These are phyloP conservation scores for Naegleria lovaniensis DNA, from an alignment of 208 protist species.

Conservation along the genomic window DNA sequence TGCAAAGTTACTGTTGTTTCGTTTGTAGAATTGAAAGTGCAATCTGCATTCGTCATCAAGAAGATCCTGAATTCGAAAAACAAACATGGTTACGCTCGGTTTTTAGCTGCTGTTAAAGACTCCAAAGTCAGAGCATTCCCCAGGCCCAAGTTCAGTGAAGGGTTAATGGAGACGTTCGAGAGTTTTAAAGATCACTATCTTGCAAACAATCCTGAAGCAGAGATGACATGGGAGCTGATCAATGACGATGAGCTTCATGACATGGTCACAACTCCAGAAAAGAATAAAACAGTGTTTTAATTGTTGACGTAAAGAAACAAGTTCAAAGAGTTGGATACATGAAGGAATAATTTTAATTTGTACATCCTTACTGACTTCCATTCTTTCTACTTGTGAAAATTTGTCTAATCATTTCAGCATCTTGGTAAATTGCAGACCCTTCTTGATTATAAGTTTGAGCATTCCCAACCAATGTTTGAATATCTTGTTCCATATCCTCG, in stretches of 20 bases:
- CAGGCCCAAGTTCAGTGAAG: neutral
- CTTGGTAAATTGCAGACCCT: neutral
- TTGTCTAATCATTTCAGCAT: neutral
- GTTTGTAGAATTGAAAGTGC: neutral
- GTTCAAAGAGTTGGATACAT: too few relatives aligned
- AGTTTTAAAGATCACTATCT: neutral
- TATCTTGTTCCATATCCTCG: slow-evolving; percentile 22
- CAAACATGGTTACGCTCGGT: neutral
- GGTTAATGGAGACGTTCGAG: neutral
- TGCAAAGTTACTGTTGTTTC: neutral
- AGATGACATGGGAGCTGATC: neutral
- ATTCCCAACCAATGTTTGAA: neutral
- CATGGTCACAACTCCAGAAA: too few relatives aligned
- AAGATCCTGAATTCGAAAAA: neutral
- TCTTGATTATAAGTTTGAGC: slow-evolving; percentile 13
- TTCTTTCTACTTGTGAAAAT: neutral
- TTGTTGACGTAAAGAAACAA: too few relatives aligned
- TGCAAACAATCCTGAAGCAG: neutral
- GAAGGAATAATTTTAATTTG: too few relatives aligned
- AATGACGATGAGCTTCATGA: neutral
- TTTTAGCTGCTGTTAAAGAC: neutral
- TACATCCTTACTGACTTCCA: too few relatives aligned
- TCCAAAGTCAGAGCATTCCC: neutral
- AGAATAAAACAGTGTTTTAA: too few relatives aligned
- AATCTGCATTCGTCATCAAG: neutral